phyloP scores from a whole-genome alignment of 225 moss, liverwort and hornwort genomes.

The Takakia lepidozioides region DNA sequence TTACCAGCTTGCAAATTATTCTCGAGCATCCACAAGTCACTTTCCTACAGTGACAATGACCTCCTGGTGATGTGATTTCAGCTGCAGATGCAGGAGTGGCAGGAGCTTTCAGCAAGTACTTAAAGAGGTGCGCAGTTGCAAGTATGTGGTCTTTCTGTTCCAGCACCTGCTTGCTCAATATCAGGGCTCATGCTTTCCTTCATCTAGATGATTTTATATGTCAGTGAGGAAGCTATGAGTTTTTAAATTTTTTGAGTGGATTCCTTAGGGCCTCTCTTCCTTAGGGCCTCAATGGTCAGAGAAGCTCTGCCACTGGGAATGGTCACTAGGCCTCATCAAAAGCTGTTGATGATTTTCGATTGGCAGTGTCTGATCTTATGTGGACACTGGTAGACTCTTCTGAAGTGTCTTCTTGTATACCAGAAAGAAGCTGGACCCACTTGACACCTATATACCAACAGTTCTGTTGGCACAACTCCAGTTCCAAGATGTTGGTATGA shows the following conservation, averaged over 20 bases:
- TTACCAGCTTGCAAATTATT: too few relatives aligned
- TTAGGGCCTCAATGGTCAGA: background rate
- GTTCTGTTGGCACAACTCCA: constrained; percentile 86
- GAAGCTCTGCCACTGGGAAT: too few relatives aligned
- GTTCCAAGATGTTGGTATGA: constrained; percentile 81
- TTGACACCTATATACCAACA: constrained; percentile 86
- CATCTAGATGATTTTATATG: background rate
- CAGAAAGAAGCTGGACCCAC: constrained; percentile 96
- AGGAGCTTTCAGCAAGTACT: constrained; percentile 35
- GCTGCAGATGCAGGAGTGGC: constrained; percentile 39
- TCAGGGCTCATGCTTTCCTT: background rate
- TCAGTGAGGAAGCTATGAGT: background rate
- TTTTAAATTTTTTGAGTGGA: background rate
- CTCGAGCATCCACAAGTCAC: too few relatives aligned
- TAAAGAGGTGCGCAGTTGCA: constrained; percentile 67
- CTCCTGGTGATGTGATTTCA: constrained; percentile 22
- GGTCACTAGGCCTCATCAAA: background rate
- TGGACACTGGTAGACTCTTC: background rate
- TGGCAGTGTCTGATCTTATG: background rate
- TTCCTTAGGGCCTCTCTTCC: background rate
- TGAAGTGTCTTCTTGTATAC: constrained; percentile 6
- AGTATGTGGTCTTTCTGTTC: constrained; percentile 34
- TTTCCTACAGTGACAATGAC: too few relatives aligned
- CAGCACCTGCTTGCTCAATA: background rate
- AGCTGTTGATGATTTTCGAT: background rate